These are phyloP conservation scores for Closterium sp. DNA, from an alignment of 139 green algal genomes.

Conservation along the genomic window DNA sequence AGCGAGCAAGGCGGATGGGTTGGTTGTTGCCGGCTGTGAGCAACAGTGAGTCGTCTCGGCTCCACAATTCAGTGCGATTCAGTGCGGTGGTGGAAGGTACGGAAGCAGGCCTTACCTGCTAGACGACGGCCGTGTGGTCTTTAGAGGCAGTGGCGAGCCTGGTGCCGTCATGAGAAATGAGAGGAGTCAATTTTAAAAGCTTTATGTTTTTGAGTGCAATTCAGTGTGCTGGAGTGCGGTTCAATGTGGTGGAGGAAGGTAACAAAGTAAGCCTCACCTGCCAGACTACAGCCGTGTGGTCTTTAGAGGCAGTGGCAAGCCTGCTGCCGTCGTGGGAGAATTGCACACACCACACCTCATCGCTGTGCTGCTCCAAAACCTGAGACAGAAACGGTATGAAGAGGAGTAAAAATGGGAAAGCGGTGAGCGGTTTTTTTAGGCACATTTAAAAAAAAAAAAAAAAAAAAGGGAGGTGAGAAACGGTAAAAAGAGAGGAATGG, in stretches of 20 bases:
- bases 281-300: conserved; percentile 63
- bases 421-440: too few species aligned
- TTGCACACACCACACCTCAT: conserved; percentile 92
- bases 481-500: too few species aligned
- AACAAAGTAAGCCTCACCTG: conserved; percentile 5
- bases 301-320: conserved; percentile 78
- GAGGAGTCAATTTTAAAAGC: too few species aligned
- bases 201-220: too few species aligned
- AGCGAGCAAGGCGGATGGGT: neutral
- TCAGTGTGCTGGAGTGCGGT: too few species aligned
- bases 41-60: neutral
- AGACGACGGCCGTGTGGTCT: conserved; percentile 62
- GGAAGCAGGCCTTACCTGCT: conserved; percentile 40
- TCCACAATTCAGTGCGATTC: too few species aligned
- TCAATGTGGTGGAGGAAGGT: too few species aligned
- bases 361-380: conserved; percentile 71
- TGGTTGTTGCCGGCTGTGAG: neutral
- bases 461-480: too few species aligned
- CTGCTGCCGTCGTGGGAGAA: conserved; percentile 76
- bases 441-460: too few species aligned
- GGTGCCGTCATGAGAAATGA: neutral
- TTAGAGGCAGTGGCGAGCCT: conserved; percentile 78
- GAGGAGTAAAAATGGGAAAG: too few species aligned
- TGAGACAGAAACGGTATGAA: too few species aligned
- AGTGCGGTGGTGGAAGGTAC: too few species aligned